Conservation (phyloP, 2,329 filamentous ascomycete genomes). For the Alternaria triticimaculans region DNA sequence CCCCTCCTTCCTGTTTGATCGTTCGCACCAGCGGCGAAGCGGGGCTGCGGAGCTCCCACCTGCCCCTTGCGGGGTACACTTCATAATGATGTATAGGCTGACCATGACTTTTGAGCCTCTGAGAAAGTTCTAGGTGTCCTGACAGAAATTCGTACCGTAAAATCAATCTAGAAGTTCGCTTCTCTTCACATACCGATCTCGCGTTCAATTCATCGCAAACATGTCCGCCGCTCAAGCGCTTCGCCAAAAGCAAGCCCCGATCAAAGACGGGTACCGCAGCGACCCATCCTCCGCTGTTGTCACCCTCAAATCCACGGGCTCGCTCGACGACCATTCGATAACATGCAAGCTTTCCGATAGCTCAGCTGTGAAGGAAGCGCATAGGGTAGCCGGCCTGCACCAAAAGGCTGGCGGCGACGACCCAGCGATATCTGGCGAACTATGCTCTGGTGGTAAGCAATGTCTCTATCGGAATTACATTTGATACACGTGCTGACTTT, state of each 20-base stretch:
- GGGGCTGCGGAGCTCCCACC: constrained; percentile 26
- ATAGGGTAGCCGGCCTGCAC: constrained; percentile 56
- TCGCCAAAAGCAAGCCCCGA: constrained; percentile 57
- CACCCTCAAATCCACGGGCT: constrained; percentile 54
- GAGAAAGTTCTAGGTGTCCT: not conserved
- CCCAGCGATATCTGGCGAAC: constrained; percentile 54
- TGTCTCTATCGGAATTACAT: not conserved
- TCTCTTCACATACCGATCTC: not conserved
- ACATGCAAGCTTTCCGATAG: constrained; percentile 57
- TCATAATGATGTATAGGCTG: constrained; percentile 1
- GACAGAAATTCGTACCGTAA: not conserved
- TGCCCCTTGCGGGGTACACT: constrained; percentile 27
- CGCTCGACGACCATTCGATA: constrained; percentile 54
- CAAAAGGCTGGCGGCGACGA: constrained; percentile 55
- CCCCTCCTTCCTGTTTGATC: constrained; percentile 16
- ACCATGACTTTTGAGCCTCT: not conserved
- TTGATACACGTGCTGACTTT: not conserved
- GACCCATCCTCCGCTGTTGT: constrained; percentile 55
- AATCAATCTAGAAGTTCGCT: not conserved
- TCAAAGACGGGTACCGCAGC: constrained; percentile 55
- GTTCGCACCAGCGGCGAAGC: constrained; percentile 26
- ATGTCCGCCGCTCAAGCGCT: constrained; percentile 47
- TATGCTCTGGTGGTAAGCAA: constrained; percentile 52
- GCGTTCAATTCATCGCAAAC: not conserved
- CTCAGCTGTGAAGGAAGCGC: constrained; percentile 49